Evolutionary conservation across 2,329 filamentous ascomycete species (phyloP).

Genomic region (Hymenoscyphus scutula): DNA sequence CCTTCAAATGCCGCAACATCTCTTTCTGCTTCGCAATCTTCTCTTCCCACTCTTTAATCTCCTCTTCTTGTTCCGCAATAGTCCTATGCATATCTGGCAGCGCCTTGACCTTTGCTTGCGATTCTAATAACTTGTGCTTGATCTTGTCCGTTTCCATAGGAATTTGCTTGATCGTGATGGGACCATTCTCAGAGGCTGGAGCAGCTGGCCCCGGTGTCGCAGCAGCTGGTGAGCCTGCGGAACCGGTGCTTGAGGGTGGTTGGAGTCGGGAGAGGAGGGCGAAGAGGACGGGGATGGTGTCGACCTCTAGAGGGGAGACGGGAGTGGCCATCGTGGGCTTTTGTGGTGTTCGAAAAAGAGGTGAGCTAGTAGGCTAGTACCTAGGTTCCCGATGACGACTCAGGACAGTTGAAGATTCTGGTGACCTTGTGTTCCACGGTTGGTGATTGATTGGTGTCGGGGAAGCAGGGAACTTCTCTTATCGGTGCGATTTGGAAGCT

Average conservation of each 20-base stretch:
- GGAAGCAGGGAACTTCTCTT: background rate
- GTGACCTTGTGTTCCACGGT: background rate
- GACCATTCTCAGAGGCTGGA: constrained; percentile 31
- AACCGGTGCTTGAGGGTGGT: constrained; percentile 38
- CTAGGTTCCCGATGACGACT: background rate
- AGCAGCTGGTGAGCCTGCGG: constrained; percentile 33
- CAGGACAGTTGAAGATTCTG: background rate
- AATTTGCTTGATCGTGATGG: constrained; percentile 63
- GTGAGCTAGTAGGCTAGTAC: too few species aligned
- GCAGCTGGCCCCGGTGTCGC: constrained; percentile 37
- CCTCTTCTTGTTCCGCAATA: constrained; percentile 66
- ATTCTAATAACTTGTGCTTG: constrained; percentile 80
- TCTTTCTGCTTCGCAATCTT: constrained; percentile 61
- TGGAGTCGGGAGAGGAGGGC: constrained; percentile 74
- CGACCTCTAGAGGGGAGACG: constrained; percentile 52
- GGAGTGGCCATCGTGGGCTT: constrained; percentile 27
- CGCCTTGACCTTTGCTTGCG: constrained; percentile 61
- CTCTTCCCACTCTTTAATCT: constrained; percentile 65
- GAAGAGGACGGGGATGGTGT: constrained; percentile 79
- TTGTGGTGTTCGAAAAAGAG: background rate
- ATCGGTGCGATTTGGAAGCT: constrained; percentile 2
- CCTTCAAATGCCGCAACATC: constrained; percentile 53
- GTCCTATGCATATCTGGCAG: constrained; percentile 69
- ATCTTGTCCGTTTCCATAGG: constrained; percentile 73
- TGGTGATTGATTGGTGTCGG: constrained; percentile 8